Base-by-base conservation (phyloP, 352 stramenopile species). In the Phytophthora brassicae region DNA sequence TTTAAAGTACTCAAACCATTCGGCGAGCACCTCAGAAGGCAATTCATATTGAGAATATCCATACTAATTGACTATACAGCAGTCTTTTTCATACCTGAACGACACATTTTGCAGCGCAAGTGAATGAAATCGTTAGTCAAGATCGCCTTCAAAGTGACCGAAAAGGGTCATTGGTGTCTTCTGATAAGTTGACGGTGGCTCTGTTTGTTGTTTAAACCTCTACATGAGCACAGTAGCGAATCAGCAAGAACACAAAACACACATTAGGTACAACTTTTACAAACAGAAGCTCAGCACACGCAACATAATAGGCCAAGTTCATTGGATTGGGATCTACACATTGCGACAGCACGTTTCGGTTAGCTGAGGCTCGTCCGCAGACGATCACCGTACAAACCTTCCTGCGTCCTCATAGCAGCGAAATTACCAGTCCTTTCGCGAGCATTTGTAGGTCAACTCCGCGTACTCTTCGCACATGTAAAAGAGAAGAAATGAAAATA, bases 251-350 rank as follows among this genome's bases (percentile, higher is more conserved):
- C 55, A 70, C 14, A 57, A 64, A 31, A 50, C 58, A 68, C 39
- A 60, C 13, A 64, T 64, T 64, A 70, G 46, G 44, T 43, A 65
- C 36, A 20, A 65, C 17, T 65, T 31, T 29, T 23, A 45, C 54
- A 12, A 64, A 53, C 28, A 47, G 33, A 19, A 70, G 64, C 36
- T 42, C 55, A 8, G 55, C 46, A 51, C 60, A 77, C 59, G 68
- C 56, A 77, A 71, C 42, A 71, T 56, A 54, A 65, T 70, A 70
- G 64, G 58, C 65, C 64, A 74, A 74, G 56, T 70, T 73, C 55
- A 67, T 77, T 77, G 60, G 64, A 74, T 77, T 74, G 56, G 9
- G 60, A 68, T 73, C 65, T 73, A 77, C 65, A 68, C 56, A 77
- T 68, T 33, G 67, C 54, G 57, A 68, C 67, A 75, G 57, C 67